Base-by-base conservation (phyloP, 306 rosid species). In the Castanopsis chinensis region DNA sequence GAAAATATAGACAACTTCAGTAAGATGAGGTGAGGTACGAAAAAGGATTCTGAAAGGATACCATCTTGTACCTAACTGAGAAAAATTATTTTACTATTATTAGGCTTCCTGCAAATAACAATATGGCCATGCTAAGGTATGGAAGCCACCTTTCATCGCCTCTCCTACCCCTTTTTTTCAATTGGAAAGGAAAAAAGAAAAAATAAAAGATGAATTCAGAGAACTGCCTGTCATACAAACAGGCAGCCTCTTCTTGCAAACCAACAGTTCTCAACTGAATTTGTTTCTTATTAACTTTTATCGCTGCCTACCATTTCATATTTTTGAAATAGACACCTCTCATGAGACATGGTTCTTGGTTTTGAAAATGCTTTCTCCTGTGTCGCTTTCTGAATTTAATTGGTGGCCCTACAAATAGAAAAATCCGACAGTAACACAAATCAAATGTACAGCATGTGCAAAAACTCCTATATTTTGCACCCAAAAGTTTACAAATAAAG, bases 261-360 rank as follows among this genome's bases (percentile, higher is more conserved):
- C 90, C 90, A 41, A 92, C 93, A 71, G 97, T 94, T 25, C 99
- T 98, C 69, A 95, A 85, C 84, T 95, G 99, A 67, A 95, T 95
- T 88, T 92, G 99, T 87, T 92, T 95, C 89, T 95, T 95, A 86
- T 92, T 98, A 21, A 95, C 99, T 80, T 95, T 95, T 43, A 95
- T 95, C 5, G 99, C 98, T 23, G 99, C 98, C 64, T 95, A 98
- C 99, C 99, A 95, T 84, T 92, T 95, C 98, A 95, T 91, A 80
- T 95, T 92, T 71, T 91, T 95, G 82, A 89, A 95, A 81, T 95
- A 92, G 63, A 95, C 99, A 25, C 98, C 98, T 83, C 98, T 92
- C 98, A 91, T 92, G 52, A 86, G 35, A 77, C 92, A 90, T 3
- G 86, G 83, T 71, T 95, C 98, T 85, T 91, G 94, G 83, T 90